These are phyloP conservation scores for Trypanosoma avium DNA, from an alignment of 208 protist species.

Conservation along the genomic window DNA sequence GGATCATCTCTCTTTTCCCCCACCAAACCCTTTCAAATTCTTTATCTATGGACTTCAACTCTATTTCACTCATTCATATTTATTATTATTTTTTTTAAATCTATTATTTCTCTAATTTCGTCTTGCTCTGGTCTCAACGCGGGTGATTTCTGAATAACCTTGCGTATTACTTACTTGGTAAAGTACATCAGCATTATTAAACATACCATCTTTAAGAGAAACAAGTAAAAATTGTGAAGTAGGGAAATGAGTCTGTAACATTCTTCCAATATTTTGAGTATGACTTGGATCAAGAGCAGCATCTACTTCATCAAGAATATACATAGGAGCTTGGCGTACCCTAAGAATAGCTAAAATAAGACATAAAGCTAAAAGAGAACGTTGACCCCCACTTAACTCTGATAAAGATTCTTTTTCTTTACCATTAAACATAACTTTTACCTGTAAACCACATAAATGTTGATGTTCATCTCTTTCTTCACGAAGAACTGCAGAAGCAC, in stretches of 20 bases:
- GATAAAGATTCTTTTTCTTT: conserved; percentile 97
- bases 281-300: conserved; percentile 99
- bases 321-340: conserved; percentile 99
- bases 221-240: conserved; percentile 99
- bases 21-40: no score
- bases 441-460: conserved; percentile 91
- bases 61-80: not conserved
- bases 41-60: not conserved
- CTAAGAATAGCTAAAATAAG: conserved; percentile 98
- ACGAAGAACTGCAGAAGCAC: conserved; percentile 88
- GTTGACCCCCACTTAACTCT: conserved; percentile 99
- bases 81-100: conserved; percentile 3
- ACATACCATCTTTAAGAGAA: conserved; percentile 99
- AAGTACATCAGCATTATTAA: conserved; percentile 99
- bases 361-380: conserved; percentile 99
- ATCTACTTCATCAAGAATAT: conserved; percentile 99
- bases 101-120: not conserved
- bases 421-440: conserved; percentile 96
- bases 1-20: no score
- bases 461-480: conserved; percentile 82
- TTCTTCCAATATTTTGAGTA: conserved; percentile 98
- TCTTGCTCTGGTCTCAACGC: conserved; percentile 36
- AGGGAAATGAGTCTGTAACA: conserved; percentile 97
- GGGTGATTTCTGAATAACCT: conserved; percentile 84
- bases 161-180: conserved; percentile 97